Evolutionary conservation across 2,329 filamentous ascomycete genomes (phyloP).

Genomic region (Xylaria sp.): DNA sequence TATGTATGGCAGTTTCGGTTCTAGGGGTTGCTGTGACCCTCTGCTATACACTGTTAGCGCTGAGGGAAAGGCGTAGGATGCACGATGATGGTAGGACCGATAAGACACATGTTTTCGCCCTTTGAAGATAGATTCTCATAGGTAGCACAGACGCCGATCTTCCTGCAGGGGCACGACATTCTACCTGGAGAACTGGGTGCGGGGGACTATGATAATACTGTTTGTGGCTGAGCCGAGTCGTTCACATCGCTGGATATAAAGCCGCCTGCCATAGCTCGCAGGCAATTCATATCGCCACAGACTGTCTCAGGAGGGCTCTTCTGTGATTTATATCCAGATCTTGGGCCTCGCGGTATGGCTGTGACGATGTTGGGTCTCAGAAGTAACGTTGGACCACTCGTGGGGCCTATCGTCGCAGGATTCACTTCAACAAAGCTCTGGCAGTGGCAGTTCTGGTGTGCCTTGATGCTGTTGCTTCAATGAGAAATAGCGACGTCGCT

Average conservation of each 20-base stretch:
- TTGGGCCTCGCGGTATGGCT: conserved; percentile 37
- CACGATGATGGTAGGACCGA: neutral
- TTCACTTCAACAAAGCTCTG: conserved; percentile 37
- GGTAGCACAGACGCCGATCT: conserved; percentile 35
- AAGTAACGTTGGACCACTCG: conserved; percentile 43
- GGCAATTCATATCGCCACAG: too few relatives aligned
- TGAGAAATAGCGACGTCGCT: too few relatives aligned
- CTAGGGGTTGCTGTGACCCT: conserved; percentile 2
- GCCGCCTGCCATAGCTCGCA: too few relatives aligned
- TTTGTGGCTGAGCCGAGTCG: too few relatives aligned
- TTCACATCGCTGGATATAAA: too few relatives aligned
- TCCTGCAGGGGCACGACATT: too few relatives aligned
- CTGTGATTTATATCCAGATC: conserved; percentile 47
- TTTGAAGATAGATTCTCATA: too few relatives aligned
- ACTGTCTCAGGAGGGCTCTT: conserved; percentile 48
- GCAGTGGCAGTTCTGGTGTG: conserved; percentile 48
- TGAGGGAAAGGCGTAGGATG: conserved; percentile 6
- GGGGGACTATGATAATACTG: too few relatives aligned
- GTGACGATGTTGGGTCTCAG: conserved; percentile 41
- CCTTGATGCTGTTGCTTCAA: conserved; percentile 27
- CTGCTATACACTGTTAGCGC: conserved; percentile 2
- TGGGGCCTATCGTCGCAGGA: conserved; percentile 48
- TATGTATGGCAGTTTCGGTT: conserved; percentile 7
- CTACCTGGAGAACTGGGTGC: too few relatives aligned
- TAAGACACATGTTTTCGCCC: too few relatives aligned